Evolutionary conservation across 2,329 filamentous ascomycete genomes (phyloP), one percentile per base, ranked within the genome.

Genomic region (Colletotrichum sp.): DNA sequence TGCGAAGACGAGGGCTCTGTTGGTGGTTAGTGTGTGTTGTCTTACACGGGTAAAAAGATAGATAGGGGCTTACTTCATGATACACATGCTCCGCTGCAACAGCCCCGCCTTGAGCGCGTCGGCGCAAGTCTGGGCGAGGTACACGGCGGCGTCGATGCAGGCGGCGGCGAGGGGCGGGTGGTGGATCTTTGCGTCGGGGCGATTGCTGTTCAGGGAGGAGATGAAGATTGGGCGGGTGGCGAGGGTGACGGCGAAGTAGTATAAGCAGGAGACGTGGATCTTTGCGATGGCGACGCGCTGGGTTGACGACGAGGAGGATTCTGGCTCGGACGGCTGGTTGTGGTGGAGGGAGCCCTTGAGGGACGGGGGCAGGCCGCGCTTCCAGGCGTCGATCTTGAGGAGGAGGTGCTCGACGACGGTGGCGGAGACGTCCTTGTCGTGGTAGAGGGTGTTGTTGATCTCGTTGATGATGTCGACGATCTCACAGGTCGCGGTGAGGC

Each of bases 1-100:
- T 0, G 90, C 89, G 74, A 92, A 92, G 0, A 91, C 83, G 72
- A 89, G 87, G 21, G 88, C 89, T 75, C 88, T 52, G 44, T 3
- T n/a, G n/a, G 10, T 52, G 44, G 1, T 52, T 13, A 52, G 44
- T 21, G 4, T 0, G 0, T 39, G 15, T 8, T 39, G 34, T 0
- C 1, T 39, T 8, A 39, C 15, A 16, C 34, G 15, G n/a, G n/a
- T n/a, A n/a, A n/a, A n/a, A n/a, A n/a, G 7, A 16, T 39, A 39
- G 15, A 39, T 2, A 3, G 34, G 15, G 15, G 6, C 10, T 0
- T 52, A 21, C 44, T 52, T 52, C 44, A 52, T 52, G 44, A 52
- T 52, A 5, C 44, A 52, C 44, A 52, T 52, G 44, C 44, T 52
- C 44, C 44, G 44, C 44, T 52, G 44, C 44, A 52, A 0, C 10